These are phyloP conservation scores for Schizochytrium sp. DNA, from an alignment of 108 stramenopile genomes.

Conservation along the genomic window DNA sequence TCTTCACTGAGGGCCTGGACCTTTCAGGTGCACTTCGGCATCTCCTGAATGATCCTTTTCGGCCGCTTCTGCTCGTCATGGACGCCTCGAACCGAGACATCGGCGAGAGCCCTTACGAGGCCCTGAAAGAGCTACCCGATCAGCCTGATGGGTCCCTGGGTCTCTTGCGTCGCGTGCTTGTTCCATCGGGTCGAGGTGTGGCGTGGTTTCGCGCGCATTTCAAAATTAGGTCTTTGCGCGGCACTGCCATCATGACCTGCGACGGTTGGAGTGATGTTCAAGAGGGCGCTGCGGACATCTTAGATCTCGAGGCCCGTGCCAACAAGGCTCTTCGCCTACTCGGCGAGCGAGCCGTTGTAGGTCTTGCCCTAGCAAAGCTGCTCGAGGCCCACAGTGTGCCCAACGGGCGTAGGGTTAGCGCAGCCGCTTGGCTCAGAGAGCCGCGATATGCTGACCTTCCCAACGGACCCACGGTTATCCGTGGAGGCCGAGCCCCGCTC, in stretches of 20 bases:
- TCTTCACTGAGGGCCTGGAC: slow-evolving; percentile 19
- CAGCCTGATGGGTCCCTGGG: neutral
- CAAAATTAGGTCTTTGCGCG: neutral
- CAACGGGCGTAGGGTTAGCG: neutral
- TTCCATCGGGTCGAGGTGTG: neutral
- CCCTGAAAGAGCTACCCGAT: neutral
- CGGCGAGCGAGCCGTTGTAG: neutral
- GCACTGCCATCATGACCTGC: neutral
- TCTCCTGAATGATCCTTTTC: neutral
- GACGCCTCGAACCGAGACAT: neutral
- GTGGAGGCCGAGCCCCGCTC: neutral
- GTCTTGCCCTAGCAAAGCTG: neutral
- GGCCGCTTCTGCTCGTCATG: slow-evolving; percentile 1
- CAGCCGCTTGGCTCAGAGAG: neutral
- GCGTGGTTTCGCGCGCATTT: slow-evolving; percentile 39
- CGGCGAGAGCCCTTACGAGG: neutral
- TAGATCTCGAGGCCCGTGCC: neutral
- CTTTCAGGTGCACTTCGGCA: neutral
- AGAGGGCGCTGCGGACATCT: neutral
- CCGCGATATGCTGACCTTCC: neutral
- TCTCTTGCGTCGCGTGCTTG: neutral
- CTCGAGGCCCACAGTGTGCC: neutral
- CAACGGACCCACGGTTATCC: neutral
- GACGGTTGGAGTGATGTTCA: neutral
- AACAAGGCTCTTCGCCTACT: neutral